phyloP scores from a whole-genome alignment of 768 basidiomycete species.

The Pulveroboletus frians region DNA sequence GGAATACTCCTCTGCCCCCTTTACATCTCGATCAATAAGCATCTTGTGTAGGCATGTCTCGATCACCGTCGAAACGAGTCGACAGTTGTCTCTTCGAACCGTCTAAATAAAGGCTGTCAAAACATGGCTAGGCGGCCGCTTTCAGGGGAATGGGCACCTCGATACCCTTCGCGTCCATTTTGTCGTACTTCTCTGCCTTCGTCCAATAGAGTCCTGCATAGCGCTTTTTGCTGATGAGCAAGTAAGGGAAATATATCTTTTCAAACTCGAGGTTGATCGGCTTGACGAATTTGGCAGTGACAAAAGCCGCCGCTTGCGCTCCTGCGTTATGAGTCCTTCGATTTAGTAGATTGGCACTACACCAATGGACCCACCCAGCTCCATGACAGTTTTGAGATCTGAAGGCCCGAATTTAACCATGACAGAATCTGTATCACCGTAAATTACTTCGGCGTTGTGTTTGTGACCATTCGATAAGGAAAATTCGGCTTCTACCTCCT shows the following conservation, averaged over 20 bases:
- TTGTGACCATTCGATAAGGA: conserved; percentile 77
- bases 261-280: conserved; percentile 99
- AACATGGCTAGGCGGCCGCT: not conserved
- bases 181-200: conserved; percentile 89
- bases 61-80: conserved; percentile 96
- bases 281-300: conserved; percentile 85
- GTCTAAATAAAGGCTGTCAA: conserved; percentile 49
- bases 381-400: conserved; percentile 85
- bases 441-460: conserved; percentile 91
- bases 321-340: conserved; percentile 42
- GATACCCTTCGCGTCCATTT: conserved; percentile 99
- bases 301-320: conserved; percentile 86
- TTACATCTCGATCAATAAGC: conserved; percentile 92
- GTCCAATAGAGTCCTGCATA: conserved; percentile 99
- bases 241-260: conserved; percentile 97
- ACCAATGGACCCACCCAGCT: conserved; percentile 54
- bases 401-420: conserved; percentile 96
- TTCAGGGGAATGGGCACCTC: conserved; percentile 53
- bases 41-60: conserved; percentile 98
- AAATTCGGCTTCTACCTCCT: conserved; percentile 87
- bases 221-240: conserved; percentile 97
- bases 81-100: conserved; percentile 96
- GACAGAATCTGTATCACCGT: conserved; percentile 98
- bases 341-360: not conserved
- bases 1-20: conserved; percentile 84